Conservation (phyloP, 805 yeast species). For the Candida koratica region DNA sequence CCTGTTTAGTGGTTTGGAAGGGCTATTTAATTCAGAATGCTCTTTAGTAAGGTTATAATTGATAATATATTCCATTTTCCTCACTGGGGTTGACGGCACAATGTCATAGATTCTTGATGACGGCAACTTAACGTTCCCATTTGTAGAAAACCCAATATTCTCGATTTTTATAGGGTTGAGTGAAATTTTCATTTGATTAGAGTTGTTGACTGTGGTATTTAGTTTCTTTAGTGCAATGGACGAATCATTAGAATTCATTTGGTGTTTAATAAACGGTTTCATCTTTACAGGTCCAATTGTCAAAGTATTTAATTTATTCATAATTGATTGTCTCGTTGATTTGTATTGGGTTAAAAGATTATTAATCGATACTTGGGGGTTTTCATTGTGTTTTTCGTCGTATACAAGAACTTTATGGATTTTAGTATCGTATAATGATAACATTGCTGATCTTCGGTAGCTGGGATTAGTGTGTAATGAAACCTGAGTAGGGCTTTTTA, state of each 20-base stretch:
- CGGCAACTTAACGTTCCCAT: conserved; percentile 51
- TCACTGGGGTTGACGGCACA: conserved; percentile 66
- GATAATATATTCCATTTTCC: conserved; percentile 45
- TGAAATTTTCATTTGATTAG: conserved; percentile 7
- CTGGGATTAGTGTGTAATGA: conserved; percentile 43
- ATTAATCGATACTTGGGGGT: conserved; percentile 36
- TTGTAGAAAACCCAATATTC: conserved; percentile 43
- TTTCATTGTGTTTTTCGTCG: conserved; percentile 26
- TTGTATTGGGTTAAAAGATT: conserved; percentile 37
- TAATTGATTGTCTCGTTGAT: conserved; percentile 24
- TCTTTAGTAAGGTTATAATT: neutral
- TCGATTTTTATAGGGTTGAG: conserved; percentile 12
- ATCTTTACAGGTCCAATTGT: conserved; percentile 2
- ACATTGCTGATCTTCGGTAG: conserved; percentile 43
- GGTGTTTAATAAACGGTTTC: conserved; percentile 21
- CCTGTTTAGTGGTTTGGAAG: conserved; percentile 16
- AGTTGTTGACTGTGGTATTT: neutral
- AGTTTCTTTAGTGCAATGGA: conserved; percentile 34
- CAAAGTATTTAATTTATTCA: conserved; percentile 12
- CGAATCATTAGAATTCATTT: conserved; percentile 38
- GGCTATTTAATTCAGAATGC: neutral
- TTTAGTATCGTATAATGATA: conserved; percentile 39
- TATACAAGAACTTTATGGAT: conserved; percentile 28
- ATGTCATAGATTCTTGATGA: conserved; percentile 42
- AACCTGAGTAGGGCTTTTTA: conserved; percentile 33